Evolutionary conservation across 176 grass and related monocot genomes (phyloP).

Genomic region (Sorghum bicolor): Sorghum_bicolor_NCBIv3 NC_012873.2:7073001-7073500

Average conservation of each 20-base stretch:
- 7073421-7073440: background rate
- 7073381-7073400: background rate
- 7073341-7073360: background rate
- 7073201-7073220: background rate
- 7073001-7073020: background rate
- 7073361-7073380: background rate
- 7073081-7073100: background rate
- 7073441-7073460: background rate
- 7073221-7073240: background rate
- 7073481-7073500: background rate
- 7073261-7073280: background rate
- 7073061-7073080: background rate
- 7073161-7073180: background rate
- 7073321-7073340: background rate
- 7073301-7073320: background rate
- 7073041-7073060: conserved; percentile 15
- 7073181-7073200: conserved; percentile 2
- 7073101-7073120: background rate
- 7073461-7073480: background rate
- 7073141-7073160: background rate
- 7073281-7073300: conserved; percentile 2
- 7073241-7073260: background rate
- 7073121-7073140: background rate
- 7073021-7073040: conserved; percentile 8
- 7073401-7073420: background rate